Conservation (phyloP, 495 filamentous ascomycete genomes). For the Pseudotulostoma volvatum region DNA sequence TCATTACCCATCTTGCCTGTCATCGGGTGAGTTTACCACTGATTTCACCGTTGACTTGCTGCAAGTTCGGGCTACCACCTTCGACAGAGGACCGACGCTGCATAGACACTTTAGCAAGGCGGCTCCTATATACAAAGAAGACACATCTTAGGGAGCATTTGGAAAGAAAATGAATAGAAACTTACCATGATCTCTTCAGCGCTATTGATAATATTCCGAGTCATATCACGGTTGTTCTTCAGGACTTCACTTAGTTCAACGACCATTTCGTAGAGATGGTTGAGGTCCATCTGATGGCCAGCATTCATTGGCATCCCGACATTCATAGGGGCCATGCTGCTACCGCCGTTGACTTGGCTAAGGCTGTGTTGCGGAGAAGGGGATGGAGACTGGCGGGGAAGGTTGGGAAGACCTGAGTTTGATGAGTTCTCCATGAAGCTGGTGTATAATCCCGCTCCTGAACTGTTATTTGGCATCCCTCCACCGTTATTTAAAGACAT, state of each 20-base stretch:
- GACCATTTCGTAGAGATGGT: slow-evolving; percentile 70
- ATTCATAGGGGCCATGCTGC: slow-evolving; percentile 42
- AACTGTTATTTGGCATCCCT: slow-evolving; percentile 17
- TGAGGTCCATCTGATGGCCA: slow-evolving; percentile 75
- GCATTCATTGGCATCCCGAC: slow-evolving; percentile 48
- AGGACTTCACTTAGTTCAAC: slow-evolving; percentile 62
- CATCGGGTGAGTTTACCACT: slow-evolving; percentile 15
- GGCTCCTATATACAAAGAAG: too few relatives aligned
- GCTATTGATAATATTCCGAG: slow-evolving; percentile 55
- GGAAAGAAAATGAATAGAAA: too few relatives aligned
- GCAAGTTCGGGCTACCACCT: slow-evolving; percentile 23
- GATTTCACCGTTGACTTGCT: slow-evolving; percentile 34
- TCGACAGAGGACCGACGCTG: slow-evolving; percentile 29
- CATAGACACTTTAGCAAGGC: neutral
- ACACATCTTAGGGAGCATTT: too few relatives aligned
- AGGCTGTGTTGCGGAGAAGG: slow-evolving; percentile 19
- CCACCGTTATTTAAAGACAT: slow-evolving; percentile 24
- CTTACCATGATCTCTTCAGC: slow-evolving; percentile 43
- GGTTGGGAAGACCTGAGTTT: slow-evolving; percentile 20
- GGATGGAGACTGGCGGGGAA: slow-evolving; percentile 22
- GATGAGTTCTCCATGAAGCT: slow-evolving; percentile 18
- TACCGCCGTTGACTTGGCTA: slow-evolving; percentile 36
- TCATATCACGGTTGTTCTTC: slow-evolving; percentile 60
- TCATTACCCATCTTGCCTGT: neutral
- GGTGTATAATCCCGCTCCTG: slow-evolving; percentile 18